Conservation (phyloP, 306 rosid genomes). For the Adenanthera pavonina region DNA sequence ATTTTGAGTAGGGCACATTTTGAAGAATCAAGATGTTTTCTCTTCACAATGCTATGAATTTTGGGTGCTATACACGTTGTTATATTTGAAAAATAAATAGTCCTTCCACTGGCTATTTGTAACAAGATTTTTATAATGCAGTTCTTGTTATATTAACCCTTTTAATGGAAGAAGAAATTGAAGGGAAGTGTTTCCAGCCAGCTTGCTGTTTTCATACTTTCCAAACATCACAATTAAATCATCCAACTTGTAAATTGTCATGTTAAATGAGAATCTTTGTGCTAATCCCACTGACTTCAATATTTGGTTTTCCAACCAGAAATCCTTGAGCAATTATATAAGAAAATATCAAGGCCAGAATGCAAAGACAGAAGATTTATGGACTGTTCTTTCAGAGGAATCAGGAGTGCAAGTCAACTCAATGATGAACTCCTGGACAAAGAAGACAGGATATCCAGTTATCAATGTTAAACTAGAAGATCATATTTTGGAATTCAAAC, state of each 20-base stretch:
- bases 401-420: constrained; percentile 55
- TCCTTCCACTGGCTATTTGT: background rate
- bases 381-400: constrained; percentile 63
- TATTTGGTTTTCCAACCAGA: constrained; percentile 50
- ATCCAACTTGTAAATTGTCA: constrained; percentile 1
- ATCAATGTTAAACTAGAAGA: constrained; percentile 52
- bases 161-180: constrained; percentile 16
- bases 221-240: constrained; percentile 8
- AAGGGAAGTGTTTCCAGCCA: constrained; percentile 2
- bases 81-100: background rate
- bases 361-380: constrained; percentile 69
- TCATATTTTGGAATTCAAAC: constrained; percentile 54
- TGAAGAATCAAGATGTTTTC: background rate
- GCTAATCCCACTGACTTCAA: constrained; percentile 1
- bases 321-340: constrained; percentile 58
- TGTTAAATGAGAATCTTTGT: background rate
- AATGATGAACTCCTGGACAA: constrained; percentile 72
- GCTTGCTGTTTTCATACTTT: constrained; percentile 17
- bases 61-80: background rate
- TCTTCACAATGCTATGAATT: background rate
- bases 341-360: constrained; percentile 57
- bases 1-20: background rate
- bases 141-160: background rate
- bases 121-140: background rate
- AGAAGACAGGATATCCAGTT: constrained; percentile 69